Conservation (phyloP, 208 protist species). For the Porcisia hertigi region DNA sequence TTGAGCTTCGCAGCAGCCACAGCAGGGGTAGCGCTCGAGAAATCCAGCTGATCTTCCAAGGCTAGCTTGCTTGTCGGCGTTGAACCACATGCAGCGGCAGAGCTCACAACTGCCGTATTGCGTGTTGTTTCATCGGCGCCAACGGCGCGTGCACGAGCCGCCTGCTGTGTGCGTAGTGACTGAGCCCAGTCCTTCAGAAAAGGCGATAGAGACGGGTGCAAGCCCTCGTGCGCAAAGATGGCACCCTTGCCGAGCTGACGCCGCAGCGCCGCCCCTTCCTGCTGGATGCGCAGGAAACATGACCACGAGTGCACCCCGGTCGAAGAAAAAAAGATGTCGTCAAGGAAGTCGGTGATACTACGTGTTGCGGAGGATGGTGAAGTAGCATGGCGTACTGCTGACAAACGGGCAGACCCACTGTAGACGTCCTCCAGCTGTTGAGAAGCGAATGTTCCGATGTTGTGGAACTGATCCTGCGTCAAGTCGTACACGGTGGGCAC, state of each 20-base stretch:
- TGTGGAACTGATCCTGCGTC: background rate
- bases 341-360: conserved; percentile 30
- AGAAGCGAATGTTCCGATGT: conserved; percentile 9
- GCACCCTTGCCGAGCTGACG: conserved; percentile 45
- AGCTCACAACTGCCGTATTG: background rate
- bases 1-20: background rate
- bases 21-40: background rate
- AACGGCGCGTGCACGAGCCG: conserved; percentile 12
- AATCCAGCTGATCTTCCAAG: background rate
- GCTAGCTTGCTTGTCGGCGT: background rate
- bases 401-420: background rate
- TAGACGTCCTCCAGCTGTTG: conserved; percentile 5
- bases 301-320: conserved; percentile 47
- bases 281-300: conserved; percentile 47
- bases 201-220: conserved; percentile 48
- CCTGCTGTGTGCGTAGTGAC: conserved; percentile 18
- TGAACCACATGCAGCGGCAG: background rate
- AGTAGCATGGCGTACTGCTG: background rate
- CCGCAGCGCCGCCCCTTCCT: conserved; percentile 38
- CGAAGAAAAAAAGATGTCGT: conserved; percentile 70
- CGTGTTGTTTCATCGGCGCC: background rate
- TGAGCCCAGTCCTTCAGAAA: conserved; percentile 36
- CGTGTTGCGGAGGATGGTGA: conserved; percentile 24
- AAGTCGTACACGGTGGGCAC: conserved; percentile 20
- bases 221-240: conserved; percentile 43